Evolutionary conservation across 1,139 yeast genomes (phyloP).

Genomic region (Saccharomycopsis hybrid): DNA sequence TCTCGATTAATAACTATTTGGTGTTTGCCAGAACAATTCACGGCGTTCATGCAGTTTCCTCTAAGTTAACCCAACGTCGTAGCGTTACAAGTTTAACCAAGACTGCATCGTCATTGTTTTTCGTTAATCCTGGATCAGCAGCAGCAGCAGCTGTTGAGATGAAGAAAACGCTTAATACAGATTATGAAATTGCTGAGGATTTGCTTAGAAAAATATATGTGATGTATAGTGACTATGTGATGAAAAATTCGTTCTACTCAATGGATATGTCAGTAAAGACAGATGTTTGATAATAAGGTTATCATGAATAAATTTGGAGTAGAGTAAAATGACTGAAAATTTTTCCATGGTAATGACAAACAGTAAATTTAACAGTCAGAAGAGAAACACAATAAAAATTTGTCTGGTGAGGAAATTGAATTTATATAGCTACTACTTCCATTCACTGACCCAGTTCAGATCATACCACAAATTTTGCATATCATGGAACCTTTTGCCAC

Average conservation of each 20-base stretch:
- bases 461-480: slow-evolving; percentile 7
- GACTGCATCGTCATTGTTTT: no score
- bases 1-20: slow-evolving; percentile 80
- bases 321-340: no score
- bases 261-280: slow-evolving; percentile 94
- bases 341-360: no score
- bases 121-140: no score
- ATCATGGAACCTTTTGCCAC: slow-evolving; percentile 12
- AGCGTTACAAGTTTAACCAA: no score
- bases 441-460: slow-evolving; percentile 10
- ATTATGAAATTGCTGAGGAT: slow-evolving; percentile 40
- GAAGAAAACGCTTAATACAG: slow-evolving; percentile 26
- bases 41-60: slow-evolving; percentile 89
- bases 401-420: no score
- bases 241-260: slow-evolving; percentile 94
- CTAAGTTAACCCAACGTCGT: slow-evolving; percentile 67
- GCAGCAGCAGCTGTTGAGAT: slow-evolving; percentile 1
- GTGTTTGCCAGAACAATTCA: slow-evolving; percentile 93
- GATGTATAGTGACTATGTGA: slow-evolving; percentile 77
- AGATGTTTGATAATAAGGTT: slow-evolving; percentile 66
- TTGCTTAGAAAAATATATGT: slow-evolving; percentile 57
- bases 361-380: no score
- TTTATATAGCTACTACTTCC: no score
- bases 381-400: no score
- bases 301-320: no score